Conservation (phyloP, 2,329 filamentous ascomycete genomes). For the Verticillium tricorpus region DNA sequence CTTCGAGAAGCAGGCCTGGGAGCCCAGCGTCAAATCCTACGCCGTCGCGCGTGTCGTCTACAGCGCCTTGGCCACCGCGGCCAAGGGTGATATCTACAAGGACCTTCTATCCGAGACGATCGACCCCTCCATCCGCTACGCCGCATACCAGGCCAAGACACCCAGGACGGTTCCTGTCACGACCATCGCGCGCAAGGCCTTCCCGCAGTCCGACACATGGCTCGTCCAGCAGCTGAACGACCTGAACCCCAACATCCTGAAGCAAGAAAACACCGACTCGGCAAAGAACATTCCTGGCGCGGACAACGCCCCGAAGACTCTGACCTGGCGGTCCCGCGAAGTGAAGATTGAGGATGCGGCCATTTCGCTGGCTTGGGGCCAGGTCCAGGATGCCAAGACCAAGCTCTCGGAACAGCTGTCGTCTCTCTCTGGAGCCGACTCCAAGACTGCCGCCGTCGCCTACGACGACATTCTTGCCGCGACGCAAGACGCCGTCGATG, state of each 20-base stretch:
- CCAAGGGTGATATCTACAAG: conserved; percentile 75
- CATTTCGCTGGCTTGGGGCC: conserved; percentile 78
- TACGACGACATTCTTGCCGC: conserved; percentile 89
- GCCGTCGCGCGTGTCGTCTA: conserved; percentile 79
- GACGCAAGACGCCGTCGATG: conserved; percentile 90
- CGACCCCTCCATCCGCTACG: conserved; percentile 90
- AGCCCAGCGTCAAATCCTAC: conserved; percentile 69
- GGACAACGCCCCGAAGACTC: conserved; percentile 62
- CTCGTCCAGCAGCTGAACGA: conserved; percentile 66
- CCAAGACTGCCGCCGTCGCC: conserved; percentile 70
- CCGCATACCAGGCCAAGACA: conserved; percentile 86
- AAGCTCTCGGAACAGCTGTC: conserved; percentile 44
- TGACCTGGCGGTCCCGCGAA: conserved; percentile 80
- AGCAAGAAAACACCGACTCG: conserved; percentile 46
- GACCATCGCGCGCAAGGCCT: conserved; percentile 73
- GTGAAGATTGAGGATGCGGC: conserved; percentile 90
- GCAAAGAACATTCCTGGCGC: conserved; percentile 34
- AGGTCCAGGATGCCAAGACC: conserved; percentile 54
- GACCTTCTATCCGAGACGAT: conserved; percentile 82
- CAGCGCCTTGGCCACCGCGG: conserved; percentile 60
- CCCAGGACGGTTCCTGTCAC: conserved; percentile 80
- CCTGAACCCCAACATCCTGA: conserved; percentile 64
- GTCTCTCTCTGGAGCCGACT: conserved; percentile 37
- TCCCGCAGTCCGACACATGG: conserved; percentile 59
- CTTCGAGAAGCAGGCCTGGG: conserved; percentile 88